These are phyloP conservation scores for Acanthamoeba royreba DNA, from an alignment of 208 protist species.

Conservation along the genomic window DNA sequence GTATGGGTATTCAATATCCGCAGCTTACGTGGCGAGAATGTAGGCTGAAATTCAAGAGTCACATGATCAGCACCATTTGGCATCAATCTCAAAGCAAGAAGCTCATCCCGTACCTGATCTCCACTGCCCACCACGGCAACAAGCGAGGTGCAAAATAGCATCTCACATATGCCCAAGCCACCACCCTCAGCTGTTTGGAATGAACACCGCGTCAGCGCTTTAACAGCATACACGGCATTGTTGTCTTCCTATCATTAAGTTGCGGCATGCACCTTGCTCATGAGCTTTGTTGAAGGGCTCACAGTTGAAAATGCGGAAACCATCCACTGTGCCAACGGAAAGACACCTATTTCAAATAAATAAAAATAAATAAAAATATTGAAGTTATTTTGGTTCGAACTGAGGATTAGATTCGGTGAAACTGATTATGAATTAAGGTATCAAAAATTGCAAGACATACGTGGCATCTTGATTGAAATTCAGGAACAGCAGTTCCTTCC, in stretches of 20 bases:
- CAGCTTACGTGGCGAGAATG: slow-evolving; percentile 42
- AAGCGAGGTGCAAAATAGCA: slow-evolving; percentile 50
- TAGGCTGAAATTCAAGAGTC: not conserved
- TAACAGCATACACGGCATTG: too few relatives aligned
- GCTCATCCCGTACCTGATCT: not conserved
- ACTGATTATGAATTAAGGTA: too few relatives aligned
- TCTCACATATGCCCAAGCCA: not conserved
- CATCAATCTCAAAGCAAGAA: too few relatives aligned
- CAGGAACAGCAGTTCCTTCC: slow-evolving; percentile 22
- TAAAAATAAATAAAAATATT: too few relatives aligned
- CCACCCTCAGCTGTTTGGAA: slow-evolving; percentile 30
- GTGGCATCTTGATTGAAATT: slow-evolving; percentile 48
- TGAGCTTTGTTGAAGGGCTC: not conserved
- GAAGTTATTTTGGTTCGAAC: too few relatives aligned
- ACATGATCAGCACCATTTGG: too few relatives aligned
- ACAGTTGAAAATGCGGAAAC: slow-evolving; percentile 26
- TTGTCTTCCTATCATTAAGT: not conserved
- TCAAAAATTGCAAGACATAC: too few relatives aligned
- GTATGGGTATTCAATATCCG: slow-evolving; percentile 42
- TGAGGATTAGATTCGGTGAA: too few relatives aligned
- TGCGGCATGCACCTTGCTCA: not conserved
- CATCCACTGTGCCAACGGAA: slow-evolving; percentile 14
- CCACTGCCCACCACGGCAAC: slow-evolving; percentile 42
- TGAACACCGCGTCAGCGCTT: too few relatives aligned
- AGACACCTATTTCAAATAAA: not conserved